phyloP scores from a whole-genome alignment of 352 stramenopile genomes.

The Phytophthora podocarpi region DNA sequence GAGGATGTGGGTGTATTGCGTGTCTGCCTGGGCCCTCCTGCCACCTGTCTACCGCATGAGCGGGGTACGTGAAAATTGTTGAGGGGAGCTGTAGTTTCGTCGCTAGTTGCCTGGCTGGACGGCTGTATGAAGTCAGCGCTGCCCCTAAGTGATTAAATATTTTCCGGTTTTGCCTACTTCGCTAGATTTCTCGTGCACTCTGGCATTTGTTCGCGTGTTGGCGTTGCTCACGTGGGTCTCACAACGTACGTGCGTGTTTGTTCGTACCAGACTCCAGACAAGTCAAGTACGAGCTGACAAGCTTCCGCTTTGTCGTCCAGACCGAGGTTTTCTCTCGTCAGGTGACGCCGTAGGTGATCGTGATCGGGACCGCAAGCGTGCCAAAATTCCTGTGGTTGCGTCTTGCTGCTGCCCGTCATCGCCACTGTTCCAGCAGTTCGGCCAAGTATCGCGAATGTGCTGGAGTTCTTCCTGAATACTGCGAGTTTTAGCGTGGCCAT shows the following conservation, averaged over 20 bases:
- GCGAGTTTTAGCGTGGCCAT: conserved; percentile 3
- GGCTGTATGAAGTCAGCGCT: conserved; percentile 29
- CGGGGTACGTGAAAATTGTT: conserved; percentile 33
- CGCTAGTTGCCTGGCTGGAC: conserved; percentile 15
- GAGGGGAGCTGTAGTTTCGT: conserved; percentile 16
- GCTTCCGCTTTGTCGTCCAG: conserved; percentile 7
- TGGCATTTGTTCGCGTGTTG: not conserved
- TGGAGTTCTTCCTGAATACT: conserved; percentile 56
- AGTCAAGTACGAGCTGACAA: conserved; percentile 27
- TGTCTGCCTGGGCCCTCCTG: conserved; percentile 19
- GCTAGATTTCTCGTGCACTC: not conserved
- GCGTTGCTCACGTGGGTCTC: not conserved
- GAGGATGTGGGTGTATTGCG: conserved; percentile 20
- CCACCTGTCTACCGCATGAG: conserved; percentile 23
- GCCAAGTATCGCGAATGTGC: conserved; percentile 71
- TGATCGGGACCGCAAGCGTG: conserved; percentile 1
- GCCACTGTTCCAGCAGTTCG: conserved; percentile 58
- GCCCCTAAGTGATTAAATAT: conserved; percentile 39
- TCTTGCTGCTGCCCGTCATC: conserved; percentile 15
- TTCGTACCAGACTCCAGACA: not conserved
- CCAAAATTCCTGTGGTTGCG: not conserved
- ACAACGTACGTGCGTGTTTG: not conserved
- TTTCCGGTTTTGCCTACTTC: conserved; percentile 41
- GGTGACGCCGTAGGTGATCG: conserved; percentile 9
- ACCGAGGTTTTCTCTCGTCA: conserved; percentile 2